These are phyloP conservation scores for Epichloe sylvatica DNA, from an alignment of 2,329 filamentous ascomycete species.

Conservation along the genomic window DNA sequence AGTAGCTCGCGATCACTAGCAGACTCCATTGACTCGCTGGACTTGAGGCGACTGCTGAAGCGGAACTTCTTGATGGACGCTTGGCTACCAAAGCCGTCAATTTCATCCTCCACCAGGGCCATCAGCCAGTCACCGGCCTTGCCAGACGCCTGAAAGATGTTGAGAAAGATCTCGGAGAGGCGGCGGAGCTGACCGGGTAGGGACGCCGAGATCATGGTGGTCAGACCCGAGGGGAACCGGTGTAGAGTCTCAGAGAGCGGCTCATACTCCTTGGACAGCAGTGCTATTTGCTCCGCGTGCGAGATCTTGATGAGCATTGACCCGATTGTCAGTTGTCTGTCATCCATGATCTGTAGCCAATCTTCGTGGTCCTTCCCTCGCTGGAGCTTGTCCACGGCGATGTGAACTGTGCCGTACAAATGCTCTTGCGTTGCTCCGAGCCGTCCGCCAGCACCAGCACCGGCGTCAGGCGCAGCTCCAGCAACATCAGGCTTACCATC, in stretches of 20 bases:
- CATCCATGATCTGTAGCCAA: constrained; percentile 74
- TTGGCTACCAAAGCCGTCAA: constrained; percentile 81
- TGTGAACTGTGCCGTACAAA: constrained; percentile 61
- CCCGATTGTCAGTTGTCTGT: constrained; percentile 60
- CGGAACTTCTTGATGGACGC: constrained; percentile 59
- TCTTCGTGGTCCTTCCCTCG: constrained; percentile 67
- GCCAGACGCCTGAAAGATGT: constrained; percentile 90
- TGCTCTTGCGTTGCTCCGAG: constrained; percentile 26
- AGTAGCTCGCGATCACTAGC: constrained; percentile 53
- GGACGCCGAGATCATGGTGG: constrained; percentile 67
- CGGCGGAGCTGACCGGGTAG: constrained; percentile 64
- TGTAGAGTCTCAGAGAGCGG: constrained; percentile 72
- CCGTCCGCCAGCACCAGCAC: neutral
- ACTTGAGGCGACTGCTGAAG: constrained; percentile 57
- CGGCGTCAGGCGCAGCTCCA: constrained; percentile 15
- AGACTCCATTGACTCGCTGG: constrained; percentile 52
- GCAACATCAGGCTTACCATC: constrained; percentile 35
- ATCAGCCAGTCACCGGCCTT: constrained; percentile 80
- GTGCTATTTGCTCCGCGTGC: constrained; percentile 78
- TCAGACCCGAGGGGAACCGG: constrained; percentile 69
- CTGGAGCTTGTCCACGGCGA: constrained; percentile 66
- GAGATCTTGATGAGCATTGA: constrained; percentile 73
- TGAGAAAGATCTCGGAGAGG: constrained; percentile 75
- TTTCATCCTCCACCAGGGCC: constrained; percentile 88
- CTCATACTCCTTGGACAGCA: constrained; percentile 75